phyloP scores from a whole-genome alignment of 140 eudicot genomes.

The Stevia rebaudiana region DNA sequence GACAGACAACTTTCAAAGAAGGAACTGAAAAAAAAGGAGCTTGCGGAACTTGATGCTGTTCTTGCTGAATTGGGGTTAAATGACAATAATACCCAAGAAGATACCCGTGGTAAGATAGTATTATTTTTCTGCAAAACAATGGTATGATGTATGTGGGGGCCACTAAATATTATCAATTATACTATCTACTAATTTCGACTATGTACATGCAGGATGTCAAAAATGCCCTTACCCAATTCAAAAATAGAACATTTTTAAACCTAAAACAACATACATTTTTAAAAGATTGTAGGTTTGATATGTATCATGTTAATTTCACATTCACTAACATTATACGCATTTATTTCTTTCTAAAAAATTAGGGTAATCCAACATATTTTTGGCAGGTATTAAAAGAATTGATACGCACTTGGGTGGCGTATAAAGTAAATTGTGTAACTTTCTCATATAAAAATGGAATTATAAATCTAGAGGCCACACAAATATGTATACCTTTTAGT shows the following conservation, averaged over 20 bases:
- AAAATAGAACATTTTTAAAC: background rate
- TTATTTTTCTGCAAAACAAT: background rate
- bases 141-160: background rate
- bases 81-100: constrained; percentile 41
- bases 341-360: background rate
- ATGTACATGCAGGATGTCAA: background rate
- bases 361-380: background rate
- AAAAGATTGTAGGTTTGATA: background rate
- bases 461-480: background rate
- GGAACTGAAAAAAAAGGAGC: constrained; percentile 87
- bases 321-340: background rate
- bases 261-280: background rate
- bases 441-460: background rate
- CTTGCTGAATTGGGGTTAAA: constrained; percentile 83
- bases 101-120: constrained; percentile 35
- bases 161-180: background rate
- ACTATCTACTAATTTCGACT: background rate
- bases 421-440: background rate
- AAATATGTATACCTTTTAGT: background rate
- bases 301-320: background rate
- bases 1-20: constrained; percentile 94
- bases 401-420: background rate
- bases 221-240: background rate
- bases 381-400: background rate
- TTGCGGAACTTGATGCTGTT: constrained; percentile 83